Evolutionary conservation across 2,329 filamentous ascomycete genomes (phyloP).

Genomic region (Fusarium sp.): DNA sequence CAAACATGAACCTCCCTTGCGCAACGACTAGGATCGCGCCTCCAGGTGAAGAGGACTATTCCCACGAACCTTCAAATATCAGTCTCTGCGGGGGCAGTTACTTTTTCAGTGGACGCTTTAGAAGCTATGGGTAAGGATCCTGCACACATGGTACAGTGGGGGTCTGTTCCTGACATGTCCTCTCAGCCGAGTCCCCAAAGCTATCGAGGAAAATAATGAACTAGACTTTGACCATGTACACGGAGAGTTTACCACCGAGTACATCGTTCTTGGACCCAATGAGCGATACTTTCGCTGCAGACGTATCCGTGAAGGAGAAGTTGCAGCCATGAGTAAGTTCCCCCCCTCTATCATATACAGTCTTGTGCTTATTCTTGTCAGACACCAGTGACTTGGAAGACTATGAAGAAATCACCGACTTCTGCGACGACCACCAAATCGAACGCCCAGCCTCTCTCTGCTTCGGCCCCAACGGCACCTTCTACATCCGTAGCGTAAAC

Average conservation of each 20-base stretch:
- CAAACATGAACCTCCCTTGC: background rate
- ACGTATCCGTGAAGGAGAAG: conserved; percentile 17
- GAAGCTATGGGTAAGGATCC: conserved; percentile 31
- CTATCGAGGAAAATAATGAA: background rate
- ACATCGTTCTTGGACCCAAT: conserved; percentile 34
- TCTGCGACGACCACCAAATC: conserved; percentile 30
- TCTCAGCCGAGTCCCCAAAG: conserved; percentile 9
- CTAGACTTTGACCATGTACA: conserved; percentile 17
- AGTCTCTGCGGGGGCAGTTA: conserved; percentile 32
- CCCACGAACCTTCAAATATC: conserved; percentile 22
- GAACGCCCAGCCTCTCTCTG: conserved; percentile 37
- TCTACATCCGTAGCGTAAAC: conserved; percentile 31
- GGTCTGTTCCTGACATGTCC: background rate
- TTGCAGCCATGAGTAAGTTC: conserved; percentile 31
- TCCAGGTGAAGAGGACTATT: conserved; percentile 10
- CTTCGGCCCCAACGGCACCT: conserved; percentile 28
- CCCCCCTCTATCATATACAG: too few relatives aligned
- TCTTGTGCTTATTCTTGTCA: background rate
- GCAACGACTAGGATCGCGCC: background rate
- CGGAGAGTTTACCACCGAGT: conserved; percentile 13
- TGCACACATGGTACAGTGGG: background rate
- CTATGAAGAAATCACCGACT: conserved; percentile 26
- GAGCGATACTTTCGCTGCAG: conserved; percentile 35
- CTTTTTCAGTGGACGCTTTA: conserved; percentile 34
- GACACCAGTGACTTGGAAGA: conserved; percentile 29